Base-by-base conservation (phyloP, 805 yeast genomes). In the Saccharomycopsis microspora region DNA sequence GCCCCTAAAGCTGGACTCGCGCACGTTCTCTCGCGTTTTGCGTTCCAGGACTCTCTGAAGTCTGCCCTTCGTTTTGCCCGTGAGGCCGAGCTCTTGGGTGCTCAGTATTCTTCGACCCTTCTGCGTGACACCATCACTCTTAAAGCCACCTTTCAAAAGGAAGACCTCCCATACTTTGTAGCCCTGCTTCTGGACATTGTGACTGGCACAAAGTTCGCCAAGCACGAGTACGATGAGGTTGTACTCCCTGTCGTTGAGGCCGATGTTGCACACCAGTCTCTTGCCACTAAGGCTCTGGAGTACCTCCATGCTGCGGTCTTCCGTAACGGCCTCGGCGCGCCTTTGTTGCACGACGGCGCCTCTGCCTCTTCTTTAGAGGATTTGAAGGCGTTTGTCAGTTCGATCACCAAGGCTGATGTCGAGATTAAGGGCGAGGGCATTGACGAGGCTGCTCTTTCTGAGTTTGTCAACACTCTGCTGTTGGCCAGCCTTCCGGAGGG, bases 21-120 rank as follows among this genome's bases (percentile, higher is more conserved):
- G 41, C 97, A 90, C 67, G 69, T 88, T 55, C 74, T 89, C 60
- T 77, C 90, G 60, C 78, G 87, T 66, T 88, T 79, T 66, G 82
- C 82, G 59, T 93, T 83, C 73, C 78, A 83, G 63, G 82, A 84
- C 74, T 87, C 96, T 49, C 65, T 78, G 58, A 86, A 87, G 66
- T 83, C 96, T 19, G 96, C 93, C 29, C 75, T 93, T 64, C 85
- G 97, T 72, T 74, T 89, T 61, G 84, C 88, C 62, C 85, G 98
- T 69, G 98, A 93, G 71, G 71, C 89, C 45, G 98, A 90, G 71
- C 77, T 93, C 56, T 74, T 90, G 56, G 97, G 98, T 57, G 97
- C 96, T 63, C 68, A 67, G 52, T 76, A 87, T 66, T 62, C 74
- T 44, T 71, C 95, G 41, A 59, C 62, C 49, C 81, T 87, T 58